A percentile compares a stretch with the other conserved stretches of the same genome.
Evolutionary conservation across 176 grass and related monocot genomes (phyloP).

Genomic region (Oryza coarctata): DNA sequence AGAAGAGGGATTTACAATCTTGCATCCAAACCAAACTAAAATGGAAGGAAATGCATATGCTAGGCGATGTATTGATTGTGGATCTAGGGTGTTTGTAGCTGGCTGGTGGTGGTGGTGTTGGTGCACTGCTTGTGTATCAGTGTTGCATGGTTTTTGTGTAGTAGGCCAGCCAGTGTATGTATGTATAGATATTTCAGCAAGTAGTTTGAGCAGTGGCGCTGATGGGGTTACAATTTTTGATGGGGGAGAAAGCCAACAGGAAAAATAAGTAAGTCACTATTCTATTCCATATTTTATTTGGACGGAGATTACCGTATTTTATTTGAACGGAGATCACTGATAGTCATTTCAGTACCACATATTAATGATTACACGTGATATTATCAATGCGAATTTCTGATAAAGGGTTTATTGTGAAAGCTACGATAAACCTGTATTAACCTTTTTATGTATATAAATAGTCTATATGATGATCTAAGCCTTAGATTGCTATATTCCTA

Average conservation of each 20-base stretch:
- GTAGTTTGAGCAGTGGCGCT: neutral
- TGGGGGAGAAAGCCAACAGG: neutral
- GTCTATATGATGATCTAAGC: too few relatives aligned
- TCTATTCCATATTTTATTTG: neutral
- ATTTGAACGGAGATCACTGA: too few relatives aligned
- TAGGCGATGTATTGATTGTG: neutral
- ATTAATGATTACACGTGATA: too few relatives aligned
- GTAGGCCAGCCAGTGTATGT: neutral
- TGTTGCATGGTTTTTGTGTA: neutral
- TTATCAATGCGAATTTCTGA: too few relatives aligned
- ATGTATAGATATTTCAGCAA: neutral
- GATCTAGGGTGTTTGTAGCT: neutral
- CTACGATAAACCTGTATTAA: neutral
- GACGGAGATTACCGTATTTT: too few relatives aligned
- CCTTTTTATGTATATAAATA: neutral
- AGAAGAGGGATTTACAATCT: neutral
- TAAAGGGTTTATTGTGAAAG: neutral
- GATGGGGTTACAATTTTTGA: neutral
- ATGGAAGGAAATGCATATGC: neutral
- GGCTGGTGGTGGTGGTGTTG: neutral
- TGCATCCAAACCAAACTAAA: neutral
- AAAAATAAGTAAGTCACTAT: neutral
- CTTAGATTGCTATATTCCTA: too few relatives aligned
- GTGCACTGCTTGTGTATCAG: too few relatives aligned
- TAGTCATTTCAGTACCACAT: too few relatives aligned